Conservation (phyloP, 148 eudicot genomes). For the Rhododendron henanense region DNA sequence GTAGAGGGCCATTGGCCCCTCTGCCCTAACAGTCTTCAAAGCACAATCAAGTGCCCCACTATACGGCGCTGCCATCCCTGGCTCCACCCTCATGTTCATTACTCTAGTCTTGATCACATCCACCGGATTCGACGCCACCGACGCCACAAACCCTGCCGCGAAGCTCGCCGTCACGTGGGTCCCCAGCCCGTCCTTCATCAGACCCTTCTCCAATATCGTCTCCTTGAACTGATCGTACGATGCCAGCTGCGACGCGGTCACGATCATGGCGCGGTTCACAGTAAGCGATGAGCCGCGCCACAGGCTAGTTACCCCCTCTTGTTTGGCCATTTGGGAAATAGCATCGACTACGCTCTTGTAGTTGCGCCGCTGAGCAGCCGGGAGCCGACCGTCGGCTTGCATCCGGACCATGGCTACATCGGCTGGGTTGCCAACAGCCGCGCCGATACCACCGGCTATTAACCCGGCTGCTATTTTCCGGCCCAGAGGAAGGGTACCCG, state of each 20-base stretch:
- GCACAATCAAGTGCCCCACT: constrained; percentile 45
- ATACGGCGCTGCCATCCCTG: constrained; percentile 32
- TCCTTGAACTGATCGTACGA: constrained; percentile 52
- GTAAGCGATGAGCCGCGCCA: constrained; percentile 58
- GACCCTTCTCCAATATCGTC: constrained; percentile 26
- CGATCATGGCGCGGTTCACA: constrained; percentile 59
- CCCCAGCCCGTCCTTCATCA: constrained; percentile 46
- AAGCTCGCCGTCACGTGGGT: constrained; percentile 49
- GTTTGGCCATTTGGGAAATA: constrained; percentile 25
- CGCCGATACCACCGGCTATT: constrained; percentile 45
- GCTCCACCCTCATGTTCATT: constrained; percentile 53
- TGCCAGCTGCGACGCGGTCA: constrained; percentile 50
- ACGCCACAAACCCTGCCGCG: constrained; percentile 48
- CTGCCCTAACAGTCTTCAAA: constrained; percentile 35
- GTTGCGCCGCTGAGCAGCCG: constrained; percentile 33
- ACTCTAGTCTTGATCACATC: constrained; percentile 54
- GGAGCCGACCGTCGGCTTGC: constrained; percentile 61
- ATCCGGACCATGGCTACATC: constrained; percentile 57
- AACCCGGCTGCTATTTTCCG: constrained; percentile 43
- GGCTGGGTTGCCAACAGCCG: constrained; percentile 54
- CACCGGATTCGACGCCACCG: constrained; percentile 49
- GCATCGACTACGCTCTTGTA: constrained; percentile 43
- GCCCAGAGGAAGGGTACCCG: constrained; percentile 24
- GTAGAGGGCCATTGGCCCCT: constrained; percentile 46
- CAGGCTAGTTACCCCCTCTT: constrained; percentile 41